These are phyloP conservation scores for Aspergillus sp. DNA, from an alignment of 2,329 filamentous ascomycete species.

Conservation along the genomic window DNA sequence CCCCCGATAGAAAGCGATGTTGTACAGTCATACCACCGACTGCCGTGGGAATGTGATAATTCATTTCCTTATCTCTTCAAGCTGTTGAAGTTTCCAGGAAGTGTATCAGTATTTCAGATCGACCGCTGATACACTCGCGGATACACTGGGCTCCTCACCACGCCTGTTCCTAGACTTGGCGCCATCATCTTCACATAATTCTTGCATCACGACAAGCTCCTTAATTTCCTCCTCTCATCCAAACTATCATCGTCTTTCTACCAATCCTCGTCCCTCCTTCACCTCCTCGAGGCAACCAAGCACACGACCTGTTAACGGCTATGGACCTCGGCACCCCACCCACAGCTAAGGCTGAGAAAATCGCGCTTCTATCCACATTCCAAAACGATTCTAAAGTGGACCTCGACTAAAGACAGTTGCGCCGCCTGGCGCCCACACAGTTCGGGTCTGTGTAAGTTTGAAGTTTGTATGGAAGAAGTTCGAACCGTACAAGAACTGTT, in stretches of 20 bases:
- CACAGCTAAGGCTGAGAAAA: not conserved
- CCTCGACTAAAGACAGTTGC: not conserved
- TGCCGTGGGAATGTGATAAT: constrained; percentile 5
- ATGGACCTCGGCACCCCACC: not conserved
- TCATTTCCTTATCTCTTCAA: not conserved
- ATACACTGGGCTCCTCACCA: not conserved
- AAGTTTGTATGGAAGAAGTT: not conserved
- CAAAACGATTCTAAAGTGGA: not conserved
- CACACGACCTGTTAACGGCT: constrained; percentile 15
- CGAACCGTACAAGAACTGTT: not conserved
- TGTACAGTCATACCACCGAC: not conserved
- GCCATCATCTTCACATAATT: constrained; percentile 5
- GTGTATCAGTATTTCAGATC: constrained; percentile 3
- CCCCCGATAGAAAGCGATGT: not conserved
- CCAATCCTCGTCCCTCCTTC: not conserved
- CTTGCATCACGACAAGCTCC: constrained; percentile 1
- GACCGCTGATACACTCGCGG: not conserved
- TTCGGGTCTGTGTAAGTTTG: not conserved
- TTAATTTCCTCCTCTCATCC: not conserved
- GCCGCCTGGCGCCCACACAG: not conserved
- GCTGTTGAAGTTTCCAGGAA: not conserved
- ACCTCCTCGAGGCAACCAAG: constrained; percentile 1
- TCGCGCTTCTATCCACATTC: not conserved
- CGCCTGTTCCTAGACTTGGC: constrained; percentile 12
- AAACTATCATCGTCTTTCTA: not conserved